Percentiles rank a stretch among this genome's conserved stretches.
Evolutionary conservation across 169 alveolate species (phyloP).

Genomic region (Plasmodium billcollinsi): DNA sequence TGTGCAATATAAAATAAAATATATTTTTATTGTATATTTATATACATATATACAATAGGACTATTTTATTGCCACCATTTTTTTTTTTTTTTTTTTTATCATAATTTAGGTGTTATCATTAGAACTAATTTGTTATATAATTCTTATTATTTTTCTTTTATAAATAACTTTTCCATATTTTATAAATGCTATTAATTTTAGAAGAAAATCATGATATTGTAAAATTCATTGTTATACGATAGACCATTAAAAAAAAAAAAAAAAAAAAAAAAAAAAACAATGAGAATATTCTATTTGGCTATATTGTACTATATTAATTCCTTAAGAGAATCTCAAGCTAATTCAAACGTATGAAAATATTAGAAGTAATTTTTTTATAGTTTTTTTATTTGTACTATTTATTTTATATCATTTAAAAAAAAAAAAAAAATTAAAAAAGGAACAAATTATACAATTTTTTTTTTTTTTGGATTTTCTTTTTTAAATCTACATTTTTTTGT

Average conservation of each 20-base stretch:
- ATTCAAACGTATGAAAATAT: constrained; percentile 68
- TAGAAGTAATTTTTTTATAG: constrained; percentile 36
- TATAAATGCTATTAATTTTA: constrained; percentile 10
- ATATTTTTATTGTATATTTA: too few relatives aligned
- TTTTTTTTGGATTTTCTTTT: too few relatives aligned
- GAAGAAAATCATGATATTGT: constrained; percentile 19
- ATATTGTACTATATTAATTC: constrained; percentile 44
- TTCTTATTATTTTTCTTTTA: not conserved
- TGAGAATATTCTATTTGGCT: constrained; percentile 49
- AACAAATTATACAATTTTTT: not conserved
- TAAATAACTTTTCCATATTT: constrained; percentile 2
- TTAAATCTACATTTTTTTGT: too few relatives aligned
- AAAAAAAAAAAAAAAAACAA: constrained; percentile 13
- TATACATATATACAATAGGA: too few relatives aligned
- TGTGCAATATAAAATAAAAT: too few relatives aligned
- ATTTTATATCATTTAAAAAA: not conserved
- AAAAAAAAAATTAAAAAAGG: constrained; percentile 6
- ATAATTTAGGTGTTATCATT: too few relatives aligned
- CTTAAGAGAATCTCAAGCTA: constrained; percentile 38
- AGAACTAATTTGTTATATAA: not conserved
- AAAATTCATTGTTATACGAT: constrained; percentile 28
- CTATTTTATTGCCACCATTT: too few relatives aligned
- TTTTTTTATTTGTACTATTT: not conserved
- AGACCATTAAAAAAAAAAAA: not conserved
- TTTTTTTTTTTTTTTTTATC: too few relatives aligned